Base-by-base conservation (phyloP, 352 stramenopile genomes). In the Globisporangium recalcitrans region DNA sequence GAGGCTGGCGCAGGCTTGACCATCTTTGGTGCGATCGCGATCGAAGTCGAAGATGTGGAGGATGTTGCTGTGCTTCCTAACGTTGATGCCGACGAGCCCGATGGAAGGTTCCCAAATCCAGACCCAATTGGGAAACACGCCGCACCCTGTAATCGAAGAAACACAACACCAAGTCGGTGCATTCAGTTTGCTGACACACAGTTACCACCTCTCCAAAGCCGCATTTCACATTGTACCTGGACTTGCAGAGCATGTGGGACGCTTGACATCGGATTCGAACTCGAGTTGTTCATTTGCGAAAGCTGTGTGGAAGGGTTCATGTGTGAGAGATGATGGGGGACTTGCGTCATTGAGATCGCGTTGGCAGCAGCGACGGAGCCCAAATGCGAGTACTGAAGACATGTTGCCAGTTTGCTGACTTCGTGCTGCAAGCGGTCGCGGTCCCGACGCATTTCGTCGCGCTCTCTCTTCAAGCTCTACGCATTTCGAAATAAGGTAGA, bases 401-500 rank as follows among this genome's bases (percentile, higher is more conserved):
- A 88, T 21, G 77, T 85, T 16, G 78, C 75, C 19, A 89, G 56
- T 48, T 87, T 89, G 66, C 73, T 85, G 13, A 86, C 71, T 77
- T 89, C 76, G 63, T 87, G 79, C 52, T 85, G 78, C 32, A 88
- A 63, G 6, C 77, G 74, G 24, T 91, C 76, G 27, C 79, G 75
- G 8, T 91, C 79, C 9, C 76, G 68, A 27, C 73, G 73, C 48
- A 88, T 54, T 10, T 91, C 82, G 54, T 89, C 77, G 10, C 80
- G 73, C 57, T 91, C 82, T 11, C 80, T 69, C 44, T 78, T 80
- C 19, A 91, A 52, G 13, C 52, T 70, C 70, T 74, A n/a, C 6
- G 51, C 6, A 10, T 19, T 21, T 16, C 10, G 29, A 24, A 26
- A 29, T 22, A n/a, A 47, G 4, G 4, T 2, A 38, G 4, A n/a